Base-by-base conservation (phyloP, 2,329 filamentous ascomycete genomes). In the Colletotrichum filicis region DNA sequence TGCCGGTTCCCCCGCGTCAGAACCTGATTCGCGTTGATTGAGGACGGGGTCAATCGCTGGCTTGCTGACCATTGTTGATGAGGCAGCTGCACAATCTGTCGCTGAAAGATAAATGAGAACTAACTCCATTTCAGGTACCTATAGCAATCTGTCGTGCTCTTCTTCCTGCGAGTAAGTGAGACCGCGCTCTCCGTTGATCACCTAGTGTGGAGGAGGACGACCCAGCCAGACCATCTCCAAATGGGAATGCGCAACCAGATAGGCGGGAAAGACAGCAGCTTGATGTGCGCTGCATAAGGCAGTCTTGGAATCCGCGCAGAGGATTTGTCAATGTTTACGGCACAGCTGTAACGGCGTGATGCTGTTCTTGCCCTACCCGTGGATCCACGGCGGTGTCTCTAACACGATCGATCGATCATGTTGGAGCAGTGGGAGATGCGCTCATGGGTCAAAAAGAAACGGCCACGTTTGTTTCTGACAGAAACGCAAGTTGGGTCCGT, bases 151-250 rank as follows among this genome's bases (percentile, higher is more conserved):
- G 16, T 42, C 56, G 42, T 64, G 66, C 66, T 73, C 70, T 65
- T 73, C 66, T 70, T 73, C 66, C 70, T 73, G 66, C 70, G 55
- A 62, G 70, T 73, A 35, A 73, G 70, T 73, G 46, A 56, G 35
- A n/a, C 22, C 22, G 16, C 37, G n/a, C 46, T 42, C 53, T 14
- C 53, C 26, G 16, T n/a, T 52, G 12, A 56, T 56, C n/a, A 42
- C 14, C 37, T 42, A 22, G 46, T 32, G 22, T 24, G 32, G 16
- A n/a, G 6, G 32, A 32, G 32, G n/a, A 35, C 60, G 60, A 65
- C 26, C 26, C n/a, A 60, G 55, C 53, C 42, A 53, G 53, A 24
- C 22, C 46, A n/a, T 22, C 37, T 49, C 22, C 24, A 9, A 53
- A 32, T 2, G 8, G 56, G 46, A 26, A 53, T 49, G 19, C n/a